These are phyloP conservation scores for Trichophyton mentagrophytes DNA, from an alignment of 2,329 filamentous ascomycete species.

Conservation along the genomic window DNA sequence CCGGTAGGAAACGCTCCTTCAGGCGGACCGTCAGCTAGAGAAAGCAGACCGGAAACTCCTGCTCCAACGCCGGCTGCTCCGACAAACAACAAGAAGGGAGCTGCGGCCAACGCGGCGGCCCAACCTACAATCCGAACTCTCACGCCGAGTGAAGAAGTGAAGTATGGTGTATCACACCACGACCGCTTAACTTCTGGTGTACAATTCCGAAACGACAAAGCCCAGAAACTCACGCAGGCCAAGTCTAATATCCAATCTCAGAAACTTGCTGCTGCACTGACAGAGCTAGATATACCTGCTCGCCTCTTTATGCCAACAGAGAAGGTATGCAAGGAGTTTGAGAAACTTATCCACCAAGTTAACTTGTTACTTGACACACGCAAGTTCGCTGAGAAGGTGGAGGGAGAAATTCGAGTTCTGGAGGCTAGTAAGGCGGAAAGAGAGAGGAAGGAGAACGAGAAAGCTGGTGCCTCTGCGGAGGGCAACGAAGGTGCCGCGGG, in stretches of 20 bases:
- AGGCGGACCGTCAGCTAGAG: slow-evolving; percentile 21
- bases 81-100: slow-evolving; percentile 25
- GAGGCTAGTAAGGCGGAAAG: slow-evolving; percentile 31
- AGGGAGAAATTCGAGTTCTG: slow-evolving; percentile 36
- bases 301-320: slow-evolving; percentile 39
- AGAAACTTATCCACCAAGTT: slow-evolving; percentile 36
- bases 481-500: slow-evolving; percentile 23
- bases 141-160: slow-evolving; percentile 58
- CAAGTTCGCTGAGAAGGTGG: slow-evolving; percentile 37
- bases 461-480: slow-evolving; percentile 12
- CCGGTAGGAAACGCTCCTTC: slow-evolving; percentile 37
- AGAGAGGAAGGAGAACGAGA: slow-evolving; percentile 24
- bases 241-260: slow-evolving; percentile 40
- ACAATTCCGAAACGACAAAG: slow-evolving; percentile 62
- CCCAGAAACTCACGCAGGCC: slow-evolving; percentile 37
- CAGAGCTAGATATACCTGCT: slow-evolving; percentile 36
- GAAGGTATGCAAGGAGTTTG: slow-evolving; percentile 38
- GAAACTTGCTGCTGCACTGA: slow-evolving; percentile 36
- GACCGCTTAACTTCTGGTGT: slow-evolving; percentile 78
- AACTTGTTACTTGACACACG: slow-evolving; percentile 36
- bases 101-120: slow-evolving; percentile 31
- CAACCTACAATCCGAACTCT: slow-evolving; percentile 55
- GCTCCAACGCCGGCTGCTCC: slow-evolving; percentile 27
- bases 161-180: slow-evolving; percentile 74
- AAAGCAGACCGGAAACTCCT: slow-evolving; percentile 21